Evolutionary conservation across 805 yeast species (phyloP), one percentile per base, ranked within the genome.

Genomic region (Ogataea haglerorum): DNA sequence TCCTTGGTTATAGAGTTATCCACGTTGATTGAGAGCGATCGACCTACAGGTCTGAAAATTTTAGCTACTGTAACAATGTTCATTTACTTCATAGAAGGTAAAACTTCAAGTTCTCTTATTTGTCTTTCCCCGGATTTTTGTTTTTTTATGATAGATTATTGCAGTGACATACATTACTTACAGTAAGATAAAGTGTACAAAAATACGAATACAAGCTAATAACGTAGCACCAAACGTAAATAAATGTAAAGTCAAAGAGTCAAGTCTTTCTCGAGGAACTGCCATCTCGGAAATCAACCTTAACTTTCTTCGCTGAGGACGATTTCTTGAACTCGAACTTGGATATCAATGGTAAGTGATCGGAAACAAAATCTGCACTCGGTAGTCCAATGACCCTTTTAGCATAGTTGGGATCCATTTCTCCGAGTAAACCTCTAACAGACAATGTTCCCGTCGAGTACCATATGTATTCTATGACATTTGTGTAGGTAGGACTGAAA

Each of bases 391-490:
- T 83, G 46, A 80, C 80, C 51, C 81, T 81, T 41, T 75, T 68
- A 34, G 82, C 72, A 60, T 93, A 93, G 3, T 83, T 85, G 33
- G 72, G 72, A 60, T 91, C 97, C 30, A 90, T 78, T 52, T 80
- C 78, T 19, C 96, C 98, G 40, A 91, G 68, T 53, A 93, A 67
- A 7, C 96, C 97, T 52, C 80, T 80, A 7, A 93, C 95, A 42
- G 82, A 76, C 47, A 93, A 69, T n/a, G 80, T 71, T 10, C 80
- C 72, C 7, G 95, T 85, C 2, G 96, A 79, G 64, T 85, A 89
- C 96, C 98, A 95, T 43, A 93, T 82, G 61, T 93, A 93, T 67
- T 93, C 99, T 65, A 93, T 87, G 29, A 82, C 90, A 56, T 88
- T 89, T 1, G 95, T 88, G 65, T 93, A 93, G 25, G 84, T 80